phyloP scores from a whole-genome alignment of 768 basidiomycete species.

The Lactarius sp. region DNA sequence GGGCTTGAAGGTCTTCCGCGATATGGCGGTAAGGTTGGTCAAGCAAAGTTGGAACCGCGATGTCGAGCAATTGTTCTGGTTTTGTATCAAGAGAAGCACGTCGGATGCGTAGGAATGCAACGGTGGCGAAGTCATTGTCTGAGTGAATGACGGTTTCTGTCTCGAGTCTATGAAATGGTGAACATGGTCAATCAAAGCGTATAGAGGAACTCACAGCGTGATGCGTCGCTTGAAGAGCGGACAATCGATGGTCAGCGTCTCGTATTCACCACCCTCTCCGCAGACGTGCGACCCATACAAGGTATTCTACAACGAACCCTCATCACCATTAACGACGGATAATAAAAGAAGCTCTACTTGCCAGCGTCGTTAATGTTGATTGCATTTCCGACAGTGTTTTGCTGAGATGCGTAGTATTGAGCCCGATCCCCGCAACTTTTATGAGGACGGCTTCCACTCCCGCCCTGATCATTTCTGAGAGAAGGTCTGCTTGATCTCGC shows the following conservation, averaged over 20 bases:
- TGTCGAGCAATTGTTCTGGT: constrained; percentile 19
- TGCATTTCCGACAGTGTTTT: constrained; percentile 70
- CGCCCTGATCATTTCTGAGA: constrained; percentile 79
- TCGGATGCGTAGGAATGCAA: constrained; percentile 85
- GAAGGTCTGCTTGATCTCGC: constrained; percentile 77
- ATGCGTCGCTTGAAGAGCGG: constrained; percentile 82
- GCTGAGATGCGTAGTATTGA: constrained; percentile 73
- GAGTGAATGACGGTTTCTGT: constrained; percentile 72
- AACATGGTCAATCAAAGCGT: neutral
- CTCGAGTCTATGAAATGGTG: constrained; percentile 42
- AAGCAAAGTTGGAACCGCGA: constrained; percentile 49
- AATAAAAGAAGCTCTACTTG: constrained; percentile 33
- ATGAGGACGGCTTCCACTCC: constrained; percentile 82
- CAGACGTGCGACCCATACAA: constrained; percentile 90
- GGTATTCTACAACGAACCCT: constrained; percentile 47
- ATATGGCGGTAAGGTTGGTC: constrained; percentile 38
- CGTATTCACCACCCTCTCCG: constrained; percentile 98
- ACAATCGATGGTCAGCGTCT: constrained; percentile 86
- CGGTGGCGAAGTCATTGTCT: constrained; percentile 79
- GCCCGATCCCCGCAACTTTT: constrained; percentile 93
- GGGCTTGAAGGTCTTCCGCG: constrained; percentile 7
- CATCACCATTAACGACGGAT: constrained; percentile 1
- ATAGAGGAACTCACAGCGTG: constrained; percentile 46
- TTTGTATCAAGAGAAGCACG: constrained; percentile 61
- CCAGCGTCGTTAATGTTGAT: constrained; percentile 65